Base-by-base conservation (phyloP, 1,284 basidiomycete species). In the Malassezia nana region DNA sequence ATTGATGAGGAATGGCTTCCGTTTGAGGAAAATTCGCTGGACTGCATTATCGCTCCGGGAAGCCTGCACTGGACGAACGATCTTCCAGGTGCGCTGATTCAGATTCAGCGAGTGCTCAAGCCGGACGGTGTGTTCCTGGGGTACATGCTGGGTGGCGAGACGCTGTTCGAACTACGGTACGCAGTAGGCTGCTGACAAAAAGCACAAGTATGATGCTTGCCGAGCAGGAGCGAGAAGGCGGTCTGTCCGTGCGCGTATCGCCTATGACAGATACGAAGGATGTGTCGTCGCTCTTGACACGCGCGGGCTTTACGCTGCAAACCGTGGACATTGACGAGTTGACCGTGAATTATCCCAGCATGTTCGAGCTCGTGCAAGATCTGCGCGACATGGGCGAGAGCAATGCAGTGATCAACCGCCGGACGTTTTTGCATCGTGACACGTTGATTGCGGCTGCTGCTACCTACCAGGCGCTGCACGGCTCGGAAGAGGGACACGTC, bases 61-160 rank as follows among this genome's bases (percentile, higher is more conserved):
- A 86, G 84, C 53, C 78, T 98, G 49, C 94, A 99, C 67, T 99
- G 94, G 94, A 84, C 95, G 8, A 98, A 98, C 66, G 94, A 99
- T 76, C 81, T 99, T 12, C 92, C 91, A 56, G 90, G 89, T n/a
- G 79, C 84, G 0, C 80, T 99, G 24, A 81, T 90, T 10, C 94
- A 98, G 72, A 87, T 95, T 55, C 82, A 82, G 63, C 83, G 89
- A 74, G 82, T 85, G 2, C 77, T 99, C 13, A 80, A 84, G 66
- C 89, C 91, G 0, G 94, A 98, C 72, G 94, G 92, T 1, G 82
- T 95, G 26, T 96, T 98, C 69, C 79, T 99, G 13, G 91, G 85
- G 18, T 89, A 90, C 7, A 85, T 98, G 76, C 83, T 94, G 55
- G 94, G 94, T 16, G 92, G 94, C 6, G 94, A 98, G 58, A 94